phyloP scores from a whole-genome alignment of 257 asterid species.

The Verbena officinalis region DNA sequence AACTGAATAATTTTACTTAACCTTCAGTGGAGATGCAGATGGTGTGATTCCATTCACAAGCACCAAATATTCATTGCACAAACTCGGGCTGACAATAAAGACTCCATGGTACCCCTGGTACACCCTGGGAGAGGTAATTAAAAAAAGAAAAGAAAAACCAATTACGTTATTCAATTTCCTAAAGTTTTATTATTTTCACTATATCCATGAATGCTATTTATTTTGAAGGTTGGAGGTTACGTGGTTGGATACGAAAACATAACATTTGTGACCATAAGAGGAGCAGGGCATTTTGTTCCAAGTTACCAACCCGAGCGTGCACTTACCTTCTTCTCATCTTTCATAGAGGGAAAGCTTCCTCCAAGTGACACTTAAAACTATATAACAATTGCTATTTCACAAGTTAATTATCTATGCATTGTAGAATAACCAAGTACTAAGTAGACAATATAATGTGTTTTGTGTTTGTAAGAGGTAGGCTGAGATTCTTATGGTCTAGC shows the following conservation, averaged over 20 bases:
- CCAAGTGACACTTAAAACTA: conserved; percentile 21
- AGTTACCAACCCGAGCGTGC: conserved; percentile 62
- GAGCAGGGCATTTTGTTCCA: conserved; percentile 64
- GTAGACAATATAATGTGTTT: too few relatives aligned
- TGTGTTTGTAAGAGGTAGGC: too few relatives aligned
- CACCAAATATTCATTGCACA: conserved; percentile 40
- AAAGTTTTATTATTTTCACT: background rate
- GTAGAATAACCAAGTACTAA: too few relatives aligned
- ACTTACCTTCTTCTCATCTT: conserved; percentile 43
- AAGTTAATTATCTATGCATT: too few relatives aligned
- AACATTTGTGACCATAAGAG: conserved; percentile 56
- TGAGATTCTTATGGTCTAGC: too few relatives aligned
- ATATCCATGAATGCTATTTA: background rate
- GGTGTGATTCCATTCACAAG: conserved; percentile 47
- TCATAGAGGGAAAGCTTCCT: conserved; percentile 56
- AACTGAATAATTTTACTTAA: too few relatives aligned
- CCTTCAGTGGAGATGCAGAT: conserved; percentile 51
- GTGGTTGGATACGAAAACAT: conserved; percentile 51
- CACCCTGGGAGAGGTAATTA: conserved; percentile 45
- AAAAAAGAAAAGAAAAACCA: too few relatives aligned
- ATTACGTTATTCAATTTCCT: too few relatives aligned
- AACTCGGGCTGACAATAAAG: conserved; percentile 33
- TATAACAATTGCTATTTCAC: too few relatives aligned
- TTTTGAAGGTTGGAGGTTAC: conserved; percentile 62
- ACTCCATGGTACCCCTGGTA: conserved; percentile 65